A percentile compares a stretch with the other conserved stretches of the same genome.
phyloP scores from a whole-genome alignment of 164 flowering plant genomes.

The Santalum album region DNA sequence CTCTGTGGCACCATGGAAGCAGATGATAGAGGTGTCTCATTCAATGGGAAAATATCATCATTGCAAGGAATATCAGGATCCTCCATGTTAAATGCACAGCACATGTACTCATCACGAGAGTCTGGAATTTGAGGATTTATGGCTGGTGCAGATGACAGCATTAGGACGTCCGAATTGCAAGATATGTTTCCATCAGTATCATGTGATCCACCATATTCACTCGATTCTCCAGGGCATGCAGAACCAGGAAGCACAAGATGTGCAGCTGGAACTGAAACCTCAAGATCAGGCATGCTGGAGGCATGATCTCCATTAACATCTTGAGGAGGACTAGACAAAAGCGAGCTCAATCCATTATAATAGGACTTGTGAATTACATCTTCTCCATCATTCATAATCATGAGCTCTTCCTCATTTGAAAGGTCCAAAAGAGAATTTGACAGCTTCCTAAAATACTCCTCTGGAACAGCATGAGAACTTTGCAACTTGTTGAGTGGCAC shows the following conservation, averaged over 20 bases:
- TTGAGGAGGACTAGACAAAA: constrained; percentile 43
- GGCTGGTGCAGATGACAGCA: constrained; percentile 16
- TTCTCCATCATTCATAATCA: constrained; percentile 45
- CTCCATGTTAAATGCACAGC: constrained; percentile 61
- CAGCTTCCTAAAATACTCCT: constrained; percentile 31
- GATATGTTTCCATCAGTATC: constrained; percentile 6
- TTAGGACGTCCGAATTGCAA: constrained; percentile 18
- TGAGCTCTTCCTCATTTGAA: constrained; percentile 37
- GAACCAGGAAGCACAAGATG: constrained; percentile 7
- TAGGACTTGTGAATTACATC: constrained; percentile 37
- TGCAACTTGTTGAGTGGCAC: constrained; percentile 19
- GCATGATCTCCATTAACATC: constrained; percentile 25
- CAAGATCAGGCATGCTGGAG: constrained; percentile 14
- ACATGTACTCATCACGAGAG: constrained; percentile 28
- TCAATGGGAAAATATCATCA: constrained; percentile 42
- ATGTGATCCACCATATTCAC: constrained; percentile 8
- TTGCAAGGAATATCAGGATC: constrained; percentile 71
- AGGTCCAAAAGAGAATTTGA: constrained; percentile 45
- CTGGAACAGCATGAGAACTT: constrained; percentile 22
- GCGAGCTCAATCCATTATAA: constrained; percentile 45
- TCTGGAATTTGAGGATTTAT: constrained; percentile 25
- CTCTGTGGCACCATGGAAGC: constrained; percentile 10
- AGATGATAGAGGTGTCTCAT: constrained; percentile 10
- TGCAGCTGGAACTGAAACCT: constrained; percentile 19
- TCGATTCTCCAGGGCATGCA: constrained; percentile 15